Conservation (phyloP, 805 yeast genomes). For the Sugiyamaella qingdaonensis region DNA sequence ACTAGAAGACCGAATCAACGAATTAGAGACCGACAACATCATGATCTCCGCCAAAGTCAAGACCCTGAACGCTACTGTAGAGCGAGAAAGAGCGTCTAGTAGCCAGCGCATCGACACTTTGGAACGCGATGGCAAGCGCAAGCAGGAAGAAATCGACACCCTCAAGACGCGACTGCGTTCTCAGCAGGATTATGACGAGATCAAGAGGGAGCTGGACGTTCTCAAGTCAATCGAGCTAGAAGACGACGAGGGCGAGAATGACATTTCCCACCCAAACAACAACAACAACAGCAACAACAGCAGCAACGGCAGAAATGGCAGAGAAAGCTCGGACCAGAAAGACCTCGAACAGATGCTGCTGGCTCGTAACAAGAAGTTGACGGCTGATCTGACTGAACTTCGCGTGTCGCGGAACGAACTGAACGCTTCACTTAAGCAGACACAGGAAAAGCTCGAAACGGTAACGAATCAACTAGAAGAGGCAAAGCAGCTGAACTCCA, state of each 20-base stretch:
- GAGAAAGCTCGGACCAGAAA: not conserved
- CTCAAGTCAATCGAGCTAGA: slow-evolving; percentile 72
- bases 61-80: slow-evolving; percentile 35
- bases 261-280: slow-evolving; percentile 24
- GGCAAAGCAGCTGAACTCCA: slow-evolving; percentile 47
- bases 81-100: slow-evolving; percentile 24
- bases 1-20: slow-evolving; percentile 18
- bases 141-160: slow-evolving; percentile 46
- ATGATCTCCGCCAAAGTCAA: slow-evolving; percentile 55
- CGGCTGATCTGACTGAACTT: slow-evolving; percentile 60
- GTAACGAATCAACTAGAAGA: slow-evolving; percentile 39
- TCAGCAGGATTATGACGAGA: slow-evolving; percentile 70
- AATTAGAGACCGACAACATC: slow-evolving; percentile 53
- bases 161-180: slow-evolving; percentile 48
- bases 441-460: slow-evolving; percentile 28
- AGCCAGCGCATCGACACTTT: slow-evolving; percentile 37
- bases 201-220: slow-evolving; percentile 70
- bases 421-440: slow-evolving; percentile 34
- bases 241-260: slow-evolving; percentile 30
- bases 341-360: slow-evolving; percentile 56
- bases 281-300: slow-evolving; percentile 1
- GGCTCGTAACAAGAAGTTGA: slow-evolving; percentile 67
- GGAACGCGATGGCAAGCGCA: slow-evolving; percentile 45
- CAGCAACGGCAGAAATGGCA: slow-evolving; percentile 9
- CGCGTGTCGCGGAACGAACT: slow-evolving; percentile 56